Evolutionary conservation across 108 stramenopile species (phyloP), one percentile per base, ranked within the genome.

Genomic region (Thalassiosira profunda): DNA sequence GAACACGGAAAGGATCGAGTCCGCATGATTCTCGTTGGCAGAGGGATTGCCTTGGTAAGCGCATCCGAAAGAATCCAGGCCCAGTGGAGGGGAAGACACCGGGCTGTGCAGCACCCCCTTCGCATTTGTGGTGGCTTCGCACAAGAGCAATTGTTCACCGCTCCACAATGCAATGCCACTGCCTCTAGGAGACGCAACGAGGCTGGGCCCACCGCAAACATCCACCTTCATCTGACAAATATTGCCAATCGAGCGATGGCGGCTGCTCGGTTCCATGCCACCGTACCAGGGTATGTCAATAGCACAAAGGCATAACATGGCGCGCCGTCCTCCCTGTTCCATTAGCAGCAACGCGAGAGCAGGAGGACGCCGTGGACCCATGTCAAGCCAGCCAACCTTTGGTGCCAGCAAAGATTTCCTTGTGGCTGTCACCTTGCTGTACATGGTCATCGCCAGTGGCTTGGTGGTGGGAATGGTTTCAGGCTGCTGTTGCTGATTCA

Each of bases 1-100:
- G 51, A 79, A 90, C 17, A 95, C 61, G 54, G 80, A 67, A 15
- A 91, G 56, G 0, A 88, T 60, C 9, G 83, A 84, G 45, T 87
- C 87, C 15, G 59, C 51, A 42, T 84, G 74, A 23, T 45, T 60
- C 10, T 45, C 51, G 8, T 53, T 81, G 44, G 76, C 87, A n/a
- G 53, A 26, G 45, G 49, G 29, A 21, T 63, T 48, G 4, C 57
- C 64, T 18, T 46, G 66, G 42, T 79, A 75, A 38, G 69, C 63
- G 26, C 45, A 67, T 9, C 90, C 93, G 15, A 60, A 53, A 10
- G 89, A 90, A 43, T 84, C 47, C 40, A 95, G 47, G 18, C 93
- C 93, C 15, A 76, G 70, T 31, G 72, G 54, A 44, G 42, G 24
- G 24, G 74, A 82, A 42, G 67, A 49, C 33, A 82, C 60, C 15